phyloP scores from a whole-genome alignment of 1,139 yeast genomes.

The Diutina pseudorugosa region DNA sequence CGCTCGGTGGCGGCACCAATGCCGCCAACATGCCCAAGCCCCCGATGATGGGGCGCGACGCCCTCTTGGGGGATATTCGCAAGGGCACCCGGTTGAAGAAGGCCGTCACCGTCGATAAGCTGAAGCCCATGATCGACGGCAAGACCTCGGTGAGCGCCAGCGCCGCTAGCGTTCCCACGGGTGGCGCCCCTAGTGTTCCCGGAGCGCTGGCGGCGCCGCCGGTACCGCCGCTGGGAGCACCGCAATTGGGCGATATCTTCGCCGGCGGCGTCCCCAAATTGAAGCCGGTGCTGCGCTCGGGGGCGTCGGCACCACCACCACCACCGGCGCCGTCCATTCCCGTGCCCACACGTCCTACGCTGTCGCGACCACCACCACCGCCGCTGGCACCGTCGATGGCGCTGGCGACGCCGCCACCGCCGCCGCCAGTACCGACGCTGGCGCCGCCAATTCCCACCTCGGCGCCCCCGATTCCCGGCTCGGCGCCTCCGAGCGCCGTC shows the following conservation, averaged over 20 bases:
- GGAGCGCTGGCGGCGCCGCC: constrained; percentile 27
- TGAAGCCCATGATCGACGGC: constrained; percentile 28
- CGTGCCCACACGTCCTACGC: neutral
- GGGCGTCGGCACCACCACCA: neutral
- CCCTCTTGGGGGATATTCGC: constrained; percentile 75
- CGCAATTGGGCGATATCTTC: constrained; percentile 16
- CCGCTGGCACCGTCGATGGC: neutral
- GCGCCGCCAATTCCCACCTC: neutral
- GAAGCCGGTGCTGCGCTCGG: constrained; percentile 13
- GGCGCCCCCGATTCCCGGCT: constrained; percentile 29
- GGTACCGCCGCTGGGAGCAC: constrained; percentile 9
- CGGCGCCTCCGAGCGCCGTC: constrained; percentile 25
- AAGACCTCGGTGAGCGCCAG: constrained; percentile 10
- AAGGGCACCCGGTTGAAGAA: constrained; percentile 69
- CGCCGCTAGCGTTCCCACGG: constrained; percentile 4
- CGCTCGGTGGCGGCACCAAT: constrained; percentile 1
- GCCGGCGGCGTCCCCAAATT: constrained; percentile 84
- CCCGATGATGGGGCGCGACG: constrained; percentile 45
- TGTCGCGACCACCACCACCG: neutral
- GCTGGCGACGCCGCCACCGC: neutral
- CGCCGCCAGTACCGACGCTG: neutral
- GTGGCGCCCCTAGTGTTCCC: constrained; percentile 11
- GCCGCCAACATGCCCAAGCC: constrained; percentile 10
- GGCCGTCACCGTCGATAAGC: constrained; percentile 41
- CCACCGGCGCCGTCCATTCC: neutral